Conservation (phyloP, 2,329 filamentous ascomycete genomes). For the Nannizziopsis arthrosporioides region DNA sequence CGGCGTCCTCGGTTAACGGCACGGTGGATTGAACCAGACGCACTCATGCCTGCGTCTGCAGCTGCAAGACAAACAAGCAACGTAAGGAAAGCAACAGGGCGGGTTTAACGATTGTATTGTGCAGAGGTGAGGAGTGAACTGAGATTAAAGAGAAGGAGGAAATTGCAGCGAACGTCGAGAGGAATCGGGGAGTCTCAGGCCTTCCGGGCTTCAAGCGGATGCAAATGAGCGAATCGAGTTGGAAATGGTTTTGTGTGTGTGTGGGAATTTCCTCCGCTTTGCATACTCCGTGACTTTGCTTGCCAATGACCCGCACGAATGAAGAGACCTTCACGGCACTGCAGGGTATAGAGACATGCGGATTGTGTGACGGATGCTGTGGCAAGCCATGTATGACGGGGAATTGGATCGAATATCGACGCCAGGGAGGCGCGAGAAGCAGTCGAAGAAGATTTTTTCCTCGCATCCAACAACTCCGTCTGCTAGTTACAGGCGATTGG, state of each 20-base stretch:
- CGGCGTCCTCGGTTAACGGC: conserved; percentile 9
- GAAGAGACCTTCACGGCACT: neutral
- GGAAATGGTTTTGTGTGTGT: neutral
- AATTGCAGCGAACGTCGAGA: neutral
- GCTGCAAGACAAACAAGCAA: neutral
- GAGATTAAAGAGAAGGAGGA: neutral
- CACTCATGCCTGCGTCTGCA: conserved; percentile 1
- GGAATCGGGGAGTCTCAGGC: neutral
- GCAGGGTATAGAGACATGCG: conserved; percentile 1
- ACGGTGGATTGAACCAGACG: conserved; percentile 2
- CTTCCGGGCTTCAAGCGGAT: neutral
- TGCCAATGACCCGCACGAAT: neutral
- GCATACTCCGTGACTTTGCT: neutral
- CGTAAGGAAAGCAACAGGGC: neutral
- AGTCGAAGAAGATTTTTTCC: neutral
- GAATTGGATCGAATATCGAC: neutral
- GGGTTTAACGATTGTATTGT: neutral
- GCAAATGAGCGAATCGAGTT: conserved; percentile 6
- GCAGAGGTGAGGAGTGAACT: neutral
- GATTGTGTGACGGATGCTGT: conserved; percentile 6
- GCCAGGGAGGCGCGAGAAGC: neutral
- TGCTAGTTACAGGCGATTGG: too few species aligned
- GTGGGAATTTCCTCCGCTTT: neutral
- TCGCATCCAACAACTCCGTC: neutral
- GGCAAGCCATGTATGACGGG: conserved; percentile 7